These are phyloP conservation scores for Arthrobotrys megalospora DNA, from an alignment of 2,329 filamentous ascomycete genomes.

Conservation along the genomic window DNA sequence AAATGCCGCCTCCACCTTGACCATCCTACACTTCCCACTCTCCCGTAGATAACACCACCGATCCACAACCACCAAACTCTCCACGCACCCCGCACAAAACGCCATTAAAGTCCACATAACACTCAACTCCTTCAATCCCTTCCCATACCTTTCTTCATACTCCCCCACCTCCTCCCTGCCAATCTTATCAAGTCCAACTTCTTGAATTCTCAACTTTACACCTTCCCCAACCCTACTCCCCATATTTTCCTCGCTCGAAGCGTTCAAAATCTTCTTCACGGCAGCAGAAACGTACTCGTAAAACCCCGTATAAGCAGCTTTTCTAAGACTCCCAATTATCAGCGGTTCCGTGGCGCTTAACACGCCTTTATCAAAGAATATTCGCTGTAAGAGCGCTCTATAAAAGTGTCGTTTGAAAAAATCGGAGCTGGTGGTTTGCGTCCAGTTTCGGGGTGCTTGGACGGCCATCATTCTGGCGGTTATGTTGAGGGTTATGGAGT, in stretches of 20 bases:
- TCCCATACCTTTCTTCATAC: slow-evolving; percentile 78
- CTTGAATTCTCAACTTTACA: slow-evolving; percentile 64
- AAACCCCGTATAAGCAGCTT: slow-evolving; percentile 83
- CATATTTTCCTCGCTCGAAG: slow-evolving; percentile 70
- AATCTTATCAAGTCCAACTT: slow-evolving; percentile 72
- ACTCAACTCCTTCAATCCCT: slow-evolving; percentile 83
- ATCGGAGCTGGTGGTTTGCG: slow-evolving; percentile 80
- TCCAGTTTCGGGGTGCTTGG: slow-evolving; percentile 95
- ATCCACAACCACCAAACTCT: slow-evolving; percentile 91
- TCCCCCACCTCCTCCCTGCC: slow-evolving; percentile 80
- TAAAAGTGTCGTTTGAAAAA: slow-evolving; percentile 97
- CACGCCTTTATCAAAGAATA: slow-evolving; percentile 80
- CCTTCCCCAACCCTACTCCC: slow-evolving; percentile 76
- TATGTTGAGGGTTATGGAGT: slow-evolving; percentile 88
- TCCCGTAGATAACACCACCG: slow-evolving; percentile 89
- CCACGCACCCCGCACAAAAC: slow-evolving; percentile 89
- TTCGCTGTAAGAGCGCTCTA: slow-evolving; percentile 87
- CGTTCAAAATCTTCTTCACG: slow-evolving; percentile 76
- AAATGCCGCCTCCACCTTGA: slow-evolving; percentile 53
- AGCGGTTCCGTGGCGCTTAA: slow-evolving; percentile 79
- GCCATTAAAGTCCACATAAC: slow-evolving; percentile 96
- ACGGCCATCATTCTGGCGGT: slow-evolving; percentile 98
- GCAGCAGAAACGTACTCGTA: slow-evolving; percentile 84
- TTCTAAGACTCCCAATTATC: slow-evolving; percentile 87
- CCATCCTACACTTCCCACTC: slow-evolving; percentile 73